Base-by-base conservation (phyloP, 1,284 basidiomycete genomes). In the Moniliophthora roreri region DNA sequence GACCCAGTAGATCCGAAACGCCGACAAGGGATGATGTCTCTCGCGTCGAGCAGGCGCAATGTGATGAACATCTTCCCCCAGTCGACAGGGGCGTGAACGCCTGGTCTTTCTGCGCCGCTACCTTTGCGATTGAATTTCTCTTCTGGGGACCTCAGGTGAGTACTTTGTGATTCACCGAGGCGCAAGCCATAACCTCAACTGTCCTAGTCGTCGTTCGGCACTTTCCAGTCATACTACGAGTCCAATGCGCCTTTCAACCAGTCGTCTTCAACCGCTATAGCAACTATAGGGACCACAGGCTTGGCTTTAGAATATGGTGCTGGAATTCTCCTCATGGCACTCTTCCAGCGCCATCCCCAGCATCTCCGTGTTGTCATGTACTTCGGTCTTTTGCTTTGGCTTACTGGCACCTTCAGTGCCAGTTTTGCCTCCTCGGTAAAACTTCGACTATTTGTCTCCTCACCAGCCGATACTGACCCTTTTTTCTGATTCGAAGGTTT, bases 131-230 rank as follows among this genome's bases (percentile, higher is more conserved):
- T 13, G 41, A 44, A 23, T 44, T 44, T 23, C 21, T 44, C 3
- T 44, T 44, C 41, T 44, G 41, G 41, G 41, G 41, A 16, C 41
- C 41, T 7, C 41, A 44, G 41, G 41, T 44, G 13, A 13, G 41
- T 44, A n/a, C n/a, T n/a, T n/a, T 16, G 13, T 32, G 28, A 32
- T 32, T 32, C n/a, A n/a, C n/a, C n/a, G n/a, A n/a, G n/a, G n/a
- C 39, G n/a, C 6, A 7, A 7, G 6, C 6, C 21, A 40, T 40
- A 9, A 16, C 6, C 6, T 16, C n/a, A 6, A 32, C 28, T 32
- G 28, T 32, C 11, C 6, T 26, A 44, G 41, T 44, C 41, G 6
- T 44, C 41, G 15, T 44, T 44, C 26, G 41, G 41, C 6, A 44
- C 41, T 4, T 44, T 44, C 21, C 41, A 44, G 41, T 44, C 41